A percentile compares a stretch with the other conserved stretches of the same genome.
phyloP scores from a whole-genome alignment of 495 filamentous ascomycete species.

The Neurospora cerealis region DNA sequence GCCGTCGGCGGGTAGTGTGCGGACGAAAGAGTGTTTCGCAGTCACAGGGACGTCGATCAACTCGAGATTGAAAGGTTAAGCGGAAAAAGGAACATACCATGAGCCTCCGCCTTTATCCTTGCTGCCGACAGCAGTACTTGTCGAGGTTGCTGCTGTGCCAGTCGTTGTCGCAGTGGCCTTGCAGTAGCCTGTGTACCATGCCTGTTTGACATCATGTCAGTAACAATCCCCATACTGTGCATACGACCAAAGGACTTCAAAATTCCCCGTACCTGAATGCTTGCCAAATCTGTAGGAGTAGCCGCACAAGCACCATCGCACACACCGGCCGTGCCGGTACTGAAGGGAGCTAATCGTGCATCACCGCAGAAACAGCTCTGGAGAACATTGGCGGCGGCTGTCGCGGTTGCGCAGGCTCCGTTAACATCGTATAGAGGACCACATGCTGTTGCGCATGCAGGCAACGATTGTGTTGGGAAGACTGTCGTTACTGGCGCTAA shows the following conservation, averaged over 20 bases:
- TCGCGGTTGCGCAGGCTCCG: slow-evolving; percentile 33
- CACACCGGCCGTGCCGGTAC: slow-evolving; percentile 27
- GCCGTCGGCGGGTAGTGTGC: neutral
- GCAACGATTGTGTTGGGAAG: slow-evolving; percentile 35
- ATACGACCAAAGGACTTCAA: neutral
- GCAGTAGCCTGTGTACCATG: slow-evolving; percentile 41
- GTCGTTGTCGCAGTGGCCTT: slow-evolving; percentile 13
- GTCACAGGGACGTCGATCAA: neutral
- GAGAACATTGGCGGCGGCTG: slow-evolving; percentile 18
- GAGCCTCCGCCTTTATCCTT: slow-evolving; percentile 10
- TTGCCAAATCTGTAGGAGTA: slow-evolving; percentile 23
- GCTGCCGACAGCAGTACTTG: slow-evolving; percentile 8
- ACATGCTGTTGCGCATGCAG: slow-evolving; percentile 36
- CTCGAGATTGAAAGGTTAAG: neutral
- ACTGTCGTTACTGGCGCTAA: slow-evolving; percentile 26
- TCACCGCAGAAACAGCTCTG: slow-evolving; percentile 40
- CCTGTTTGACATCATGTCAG: neutral
- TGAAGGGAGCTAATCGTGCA: slow-evolving; percentile 30
- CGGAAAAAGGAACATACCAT: slow-evolving; percentile 12
- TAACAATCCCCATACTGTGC: neutral
- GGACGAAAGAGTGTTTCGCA: neutral
- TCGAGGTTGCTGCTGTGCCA: slow-evolving; percentile 11
- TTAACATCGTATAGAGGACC: slow-evolving; percentile 45
- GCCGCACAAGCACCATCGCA: slow-evolving; percentile 28
- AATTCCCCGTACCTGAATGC: slow-evolving; percentile 22